Percentiles rank a stretch among this genome's conserved stretches.
phyloP scores from a whole-genome alignment of 1,139 yeast species.

The Suhomyces terraborum region DNA sequence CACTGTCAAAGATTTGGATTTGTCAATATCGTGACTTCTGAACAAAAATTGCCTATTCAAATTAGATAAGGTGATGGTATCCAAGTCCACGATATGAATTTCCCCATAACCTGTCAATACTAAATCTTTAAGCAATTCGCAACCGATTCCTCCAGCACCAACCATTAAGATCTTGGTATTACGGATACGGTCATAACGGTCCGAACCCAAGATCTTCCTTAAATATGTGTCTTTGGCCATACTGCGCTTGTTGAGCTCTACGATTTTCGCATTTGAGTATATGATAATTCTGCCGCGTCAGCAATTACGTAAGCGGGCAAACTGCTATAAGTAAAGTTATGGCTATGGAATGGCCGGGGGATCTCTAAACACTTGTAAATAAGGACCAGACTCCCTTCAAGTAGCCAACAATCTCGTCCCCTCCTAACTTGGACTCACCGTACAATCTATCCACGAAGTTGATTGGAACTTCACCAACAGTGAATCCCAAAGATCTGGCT shows the following conservation, averaged over 20 bases:
- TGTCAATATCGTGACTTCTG: conserved; percentile 81
- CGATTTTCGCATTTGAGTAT: conserved; percentile 1
- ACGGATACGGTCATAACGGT: conserved; percentile 33
- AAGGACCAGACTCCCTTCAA: conserved; percentile 75
- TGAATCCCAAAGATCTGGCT: conserved; percentile 69
- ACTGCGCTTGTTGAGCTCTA: neutral
- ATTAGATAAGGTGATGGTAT: conserved; percentile 89
- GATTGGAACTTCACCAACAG: conserved; percentile 80
- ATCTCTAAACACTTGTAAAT: conserved; percentile 56
- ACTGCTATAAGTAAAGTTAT: too few relatives aligned
- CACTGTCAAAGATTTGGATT: conserved; percentile 82
- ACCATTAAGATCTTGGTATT: conserved; percentile 74
- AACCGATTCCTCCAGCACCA: conserved; percentile 99
- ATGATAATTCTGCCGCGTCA: conserved; percentile 1
- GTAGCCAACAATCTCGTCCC: conserved; percentile 79
- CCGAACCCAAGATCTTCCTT: conserved; percentile 46
- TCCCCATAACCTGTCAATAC: conserved; percentile 84
- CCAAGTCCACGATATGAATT: conserved; percentile 89
- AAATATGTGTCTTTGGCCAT: conserved; percentile 49
- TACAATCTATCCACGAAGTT: conserved; percentile 78
- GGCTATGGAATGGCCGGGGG: neutral
- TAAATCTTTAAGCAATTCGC: conserved; percentile 86
- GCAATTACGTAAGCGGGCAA: conserved; percentile 1
- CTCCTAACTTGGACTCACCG: conserved; percentile 81
- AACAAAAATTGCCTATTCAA: conserved; percentile 92